A percentile compares a stretch with the other conserved stretches of the same genome.
Conservation (phyloP, 1,139 yeast genomes). For the Debaryomycetaceae sp. region DNA sequence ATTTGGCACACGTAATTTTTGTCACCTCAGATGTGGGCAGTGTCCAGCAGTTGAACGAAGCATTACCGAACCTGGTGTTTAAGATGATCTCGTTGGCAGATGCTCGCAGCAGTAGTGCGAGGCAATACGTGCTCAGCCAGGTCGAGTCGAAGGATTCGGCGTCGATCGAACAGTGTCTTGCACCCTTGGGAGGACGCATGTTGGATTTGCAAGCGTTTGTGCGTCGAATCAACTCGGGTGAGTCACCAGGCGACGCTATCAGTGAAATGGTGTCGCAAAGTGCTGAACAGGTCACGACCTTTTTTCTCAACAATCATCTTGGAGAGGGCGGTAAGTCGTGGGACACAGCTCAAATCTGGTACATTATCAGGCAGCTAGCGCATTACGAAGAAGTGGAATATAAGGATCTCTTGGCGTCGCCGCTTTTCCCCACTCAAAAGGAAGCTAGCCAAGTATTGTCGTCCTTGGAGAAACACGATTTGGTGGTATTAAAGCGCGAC, state of each 20-base stretch:
- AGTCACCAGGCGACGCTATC: constrained; percentile 65
- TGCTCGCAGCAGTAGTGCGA: constrained; percentile 65
- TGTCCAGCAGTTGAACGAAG: constrained; percentile 51
- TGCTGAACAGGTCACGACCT: constrained; percentile 78
- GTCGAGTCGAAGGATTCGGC: constrained; percentile 19
- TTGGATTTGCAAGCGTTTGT: constrained; percentile 84
- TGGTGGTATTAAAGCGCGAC: constrained; percentile 57
- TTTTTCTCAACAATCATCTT: constrained; percentile 44
- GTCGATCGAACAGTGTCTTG: constrained; percentile 45
- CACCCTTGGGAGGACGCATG: constrained; percentile 90
- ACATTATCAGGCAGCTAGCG: constrained; percentile 56
- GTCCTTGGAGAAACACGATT: constrained; percentile 69
- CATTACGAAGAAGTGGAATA: constrained; percentile 33
- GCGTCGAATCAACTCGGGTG: constrained; percentile 82
- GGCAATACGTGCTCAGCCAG: constrained; percentile 58
- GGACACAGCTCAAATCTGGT: constrained; percentile 84
- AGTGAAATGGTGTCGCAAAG: constrained; percentile 75
- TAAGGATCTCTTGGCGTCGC: constrained; percentile 43
- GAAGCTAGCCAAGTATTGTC: constrained; percentile 40
- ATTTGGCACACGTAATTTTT: constrained; percentile 81
- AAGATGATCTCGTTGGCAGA: constrained; percentile 68
- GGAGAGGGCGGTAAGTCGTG: constrained; percentile 32
- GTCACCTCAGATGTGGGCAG: constrained; percentile 81
- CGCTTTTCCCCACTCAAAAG: constrained; percentile 55
- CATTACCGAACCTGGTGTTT: constrained; percentile 81